Evolutionary conservation across 306 rosid genomes (phyloP).

Genomic region (Fragaria nilgerrensis): DNA sequence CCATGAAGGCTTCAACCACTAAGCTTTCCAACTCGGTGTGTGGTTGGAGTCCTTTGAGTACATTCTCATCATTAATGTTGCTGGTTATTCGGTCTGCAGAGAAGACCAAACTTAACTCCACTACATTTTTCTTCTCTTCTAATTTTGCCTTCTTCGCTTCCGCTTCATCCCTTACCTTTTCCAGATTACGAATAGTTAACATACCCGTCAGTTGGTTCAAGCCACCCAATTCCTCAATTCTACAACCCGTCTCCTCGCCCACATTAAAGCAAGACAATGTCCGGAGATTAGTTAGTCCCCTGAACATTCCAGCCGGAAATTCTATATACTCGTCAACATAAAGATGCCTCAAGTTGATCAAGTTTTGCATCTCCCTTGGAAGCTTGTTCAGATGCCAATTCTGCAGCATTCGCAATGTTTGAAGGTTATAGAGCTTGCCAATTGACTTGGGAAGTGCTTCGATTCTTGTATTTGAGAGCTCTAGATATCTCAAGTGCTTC

Average conservation of each 20-base stretch:
- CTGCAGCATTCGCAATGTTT: background rate
- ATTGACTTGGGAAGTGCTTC: slow-evolving; percentile 8
- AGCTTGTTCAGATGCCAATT: fast-evolving
- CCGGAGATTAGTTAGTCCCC: background rate
- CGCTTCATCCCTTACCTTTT: background rate
- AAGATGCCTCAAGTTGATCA: background rate
- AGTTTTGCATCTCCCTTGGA: background rate
- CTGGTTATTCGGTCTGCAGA: too few relatives aligned
- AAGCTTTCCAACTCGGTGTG: too few relatives aligned
- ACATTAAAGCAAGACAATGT: background rate
- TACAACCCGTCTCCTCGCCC: too few relatives aligned
- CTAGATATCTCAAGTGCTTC: slow-evolving; percentile 17
- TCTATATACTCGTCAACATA: background rate
- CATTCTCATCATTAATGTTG: too few relatives aligned
- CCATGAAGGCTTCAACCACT: too few relatives aligned
- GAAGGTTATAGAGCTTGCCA: slow-evolving; percentile 7
- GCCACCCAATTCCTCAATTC: background rate
- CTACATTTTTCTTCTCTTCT: background rate
- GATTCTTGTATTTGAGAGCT: background rate
- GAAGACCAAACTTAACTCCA: too few relatives aligned
- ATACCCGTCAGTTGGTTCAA: background rate
- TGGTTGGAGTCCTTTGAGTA: too few relatives aligned
- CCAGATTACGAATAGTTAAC: background rate
- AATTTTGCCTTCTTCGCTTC: background rate
- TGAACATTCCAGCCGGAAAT: background rate